A percentile compares a stretch with the other conserved stretches of the same genome.
phyloP scores from a whole-genome alignment of 1,284 basidiomycete species.

The Microbotryomycetes sp. region DNA sequence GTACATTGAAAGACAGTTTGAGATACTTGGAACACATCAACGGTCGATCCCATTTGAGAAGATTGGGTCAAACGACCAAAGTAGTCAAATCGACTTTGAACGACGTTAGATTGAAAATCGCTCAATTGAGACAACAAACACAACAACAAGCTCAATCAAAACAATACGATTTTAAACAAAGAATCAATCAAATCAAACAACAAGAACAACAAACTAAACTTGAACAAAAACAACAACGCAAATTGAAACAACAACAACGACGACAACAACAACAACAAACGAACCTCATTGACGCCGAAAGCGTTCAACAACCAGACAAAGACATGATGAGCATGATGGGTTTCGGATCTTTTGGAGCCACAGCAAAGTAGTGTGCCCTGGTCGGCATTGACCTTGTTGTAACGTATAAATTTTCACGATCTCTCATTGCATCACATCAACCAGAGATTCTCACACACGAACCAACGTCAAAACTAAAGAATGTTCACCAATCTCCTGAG shows the following conservation, averaged over 20 bases:
- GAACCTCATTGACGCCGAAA: slow-evolving; percentile 14
- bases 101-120: slow-evolving; percentile 85
- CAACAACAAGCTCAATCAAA: slow-evolving; percentile 71
- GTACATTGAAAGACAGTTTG: slow-evolving; percentile 87
- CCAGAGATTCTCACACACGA: slow-evolving; percentile 10
- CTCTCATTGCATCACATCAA: background rate
- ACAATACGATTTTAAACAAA: slow-evolving; percentile 84
- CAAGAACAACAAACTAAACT: slow-evolving; percentile 56
- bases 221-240: slow-evolving; percentile 62
- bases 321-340: slow-evolving; percentile 85
- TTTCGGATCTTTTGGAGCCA: slow-evolving; percentile 79
- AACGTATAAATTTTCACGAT: background rate
- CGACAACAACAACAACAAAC: slow-evolving; percentile 55
- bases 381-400: background rate
- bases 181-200: slow-evolving; percentile 73
- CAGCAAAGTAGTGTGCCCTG: slow-evolving; percentile 55
- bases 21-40: slow-evolving; percentile 96
- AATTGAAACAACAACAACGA: slow-evolving; percentile 63
- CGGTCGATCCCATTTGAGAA: slow-evolving; percentile 77
- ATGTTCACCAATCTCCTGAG: slow-evolving; percentile 76
- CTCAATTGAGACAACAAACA: slow-evolving; percentile 75
- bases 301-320: slow-evolving; percentile 40
- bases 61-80: slow-evolving; percentile 88
- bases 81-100: slow-evolving; percentile 81
- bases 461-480: slow-evolving; percentile 56